Evolutionary conservation across 2,329 filamentous ascomycete genomes (phyloP).

Genomic region (Saccharata proteae): DNA sequence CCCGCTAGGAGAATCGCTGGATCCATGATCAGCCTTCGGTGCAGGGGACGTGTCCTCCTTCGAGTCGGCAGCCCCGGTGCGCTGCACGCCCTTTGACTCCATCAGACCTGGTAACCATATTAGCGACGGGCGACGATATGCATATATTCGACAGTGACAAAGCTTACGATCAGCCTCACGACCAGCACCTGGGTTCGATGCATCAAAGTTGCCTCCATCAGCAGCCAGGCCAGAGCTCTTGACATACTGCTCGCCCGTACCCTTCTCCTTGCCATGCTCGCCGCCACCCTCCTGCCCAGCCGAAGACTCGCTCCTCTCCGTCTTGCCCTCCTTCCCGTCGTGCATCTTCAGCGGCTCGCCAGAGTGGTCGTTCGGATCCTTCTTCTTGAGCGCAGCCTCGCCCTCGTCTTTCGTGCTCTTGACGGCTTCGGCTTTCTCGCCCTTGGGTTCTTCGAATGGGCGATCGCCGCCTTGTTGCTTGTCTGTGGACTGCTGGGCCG

Average conservation of each 20-base stretch:
- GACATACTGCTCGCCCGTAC: slow-evolving; percentile 45
- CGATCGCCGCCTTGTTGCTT: slow-evolving; percentile 26
- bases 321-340: slow-evolving; percentile 6
- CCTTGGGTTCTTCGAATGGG: slow-evolving; percentile 19
- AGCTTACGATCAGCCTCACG: slow-evolving; percentile 51
- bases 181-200: slow-evolving; percentile 47
- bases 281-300: slow-evolving; percentile 14
- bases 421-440: slow-evolving; percentile 17
- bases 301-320: slow-evolving; percentile 12
- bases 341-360: slow-evolving; percentile 18
- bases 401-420: slow-evolving; percentile 12
- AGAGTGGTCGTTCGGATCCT: slow-evolving; percentile 16
- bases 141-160: background rate
- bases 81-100: slow-evolving; percentile 40
- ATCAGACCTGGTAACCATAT: slow-evolving; percentile 39
- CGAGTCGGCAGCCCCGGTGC: slow-evolving; percentile 13
- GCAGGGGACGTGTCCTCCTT: slow-evolving; percentile 12
- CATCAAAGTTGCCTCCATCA: slow-evolving; percentile 57
- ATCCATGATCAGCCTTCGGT: slow-evolving; percentile 10
- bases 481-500: slow-evolving; percentile 11
- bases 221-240: slow-evolving; percentile 47
- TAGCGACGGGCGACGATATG: slow-evolving; percentile 12
- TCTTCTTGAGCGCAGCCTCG: slow-evolving; percentile 12
- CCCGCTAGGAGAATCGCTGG: slow-evolving; percentile 15
- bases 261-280: slow-evolving; percentile 19